Evolutionary conservation across 768 basidiomycete species (phyloP).

Genomic region (Dacryopinax primogenitus): DNA sequence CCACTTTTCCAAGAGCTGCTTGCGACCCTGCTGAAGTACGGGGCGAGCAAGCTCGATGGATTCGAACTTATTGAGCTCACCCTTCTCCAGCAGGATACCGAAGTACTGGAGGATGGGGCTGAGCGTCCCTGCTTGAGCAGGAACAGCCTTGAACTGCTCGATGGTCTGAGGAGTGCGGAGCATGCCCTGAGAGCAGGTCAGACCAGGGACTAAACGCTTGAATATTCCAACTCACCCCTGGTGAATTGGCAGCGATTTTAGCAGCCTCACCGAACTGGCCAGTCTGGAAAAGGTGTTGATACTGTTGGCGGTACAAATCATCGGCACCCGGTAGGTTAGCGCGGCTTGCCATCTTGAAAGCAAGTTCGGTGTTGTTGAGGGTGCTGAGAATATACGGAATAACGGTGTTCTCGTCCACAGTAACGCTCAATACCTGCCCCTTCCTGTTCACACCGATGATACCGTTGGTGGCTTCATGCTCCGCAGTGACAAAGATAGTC

Average conservation of each 20-base stretch:
- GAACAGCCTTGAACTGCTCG: slow-evolving; percentile 92
- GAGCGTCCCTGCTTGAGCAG: slow-evolving; percentile 76
- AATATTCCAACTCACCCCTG: slow-evolving; percentile 43
- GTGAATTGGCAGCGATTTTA: slow-evolving; percentile 95
- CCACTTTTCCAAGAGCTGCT: slow-evolving; percentile 97
- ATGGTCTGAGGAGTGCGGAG: slow-evolving; percentile 89
- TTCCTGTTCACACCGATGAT: slow-evolving; percentile 99
- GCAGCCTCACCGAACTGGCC: slow-evolving; percentile 90
- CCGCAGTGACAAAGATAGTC: slow-evolving; percentile 97
- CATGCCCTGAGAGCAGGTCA: slow-evolving; percentile 50
- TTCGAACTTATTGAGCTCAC: slow-evolving; percentile 92
- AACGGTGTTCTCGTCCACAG: slow-evolving; percentile 89
- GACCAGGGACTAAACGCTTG: neutral
- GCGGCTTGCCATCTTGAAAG: slow-evolving; percentile 93
- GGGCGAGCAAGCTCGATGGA: slow-evolving; percentile 92
- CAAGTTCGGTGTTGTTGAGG: slow-evolving; percentile 93
- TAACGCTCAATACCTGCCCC: slow-evolving; percentile 94
- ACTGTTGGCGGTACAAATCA: slow-evolving; percentile 89
- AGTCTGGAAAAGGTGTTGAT: slow-evolving; percentile 75
- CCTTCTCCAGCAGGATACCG: slow-evolving; percentile 95
- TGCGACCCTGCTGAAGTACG: slow-evolving; percentile 88
- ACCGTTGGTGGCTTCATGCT: slow-evolving; percentile 85
- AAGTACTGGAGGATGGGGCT: slow-evolving; percentile 98
- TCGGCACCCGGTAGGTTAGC: slow-evolving; percentile 96
- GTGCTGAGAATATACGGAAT: slow-evolving; percentile 89